Evolutionary conservation across 805 yeast species (phyloP), one percentile per base, ranked within the genome.

Genomic region (Candida broadrunensis): DNA sequence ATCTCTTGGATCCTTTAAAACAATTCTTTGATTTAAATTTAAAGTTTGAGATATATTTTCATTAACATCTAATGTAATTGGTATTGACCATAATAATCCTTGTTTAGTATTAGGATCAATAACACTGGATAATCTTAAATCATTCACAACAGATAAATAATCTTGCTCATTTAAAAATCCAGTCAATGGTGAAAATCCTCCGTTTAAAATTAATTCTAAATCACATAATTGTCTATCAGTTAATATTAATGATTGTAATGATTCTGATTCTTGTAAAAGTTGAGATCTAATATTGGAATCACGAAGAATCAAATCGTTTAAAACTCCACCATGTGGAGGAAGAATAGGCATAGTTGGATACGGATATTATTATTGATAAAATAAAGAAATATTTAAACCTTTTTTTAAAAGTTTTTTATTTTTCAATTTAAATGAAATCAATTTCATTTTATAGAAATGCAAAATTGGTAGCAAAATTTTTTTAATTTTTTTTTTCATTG

Each of bases 181-280:
- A 31, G 73, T 70, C 60, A 81, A 67, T 14, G 93, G 98, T 30
- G 97, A 88, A 63, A 90, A 90, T 4, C 97, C 97, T 63, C 98
- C 98, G 55, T 85, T 85, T 46, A 91, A 69, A 58, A 90, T 87
- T 63, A 91, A 74, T 69, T 90, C 98, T 57, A 91, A 70, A 64
- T 90, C 98, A 66, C 98, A 90, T 42, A 90, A 72, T 63, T 90
- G 97, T 61, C 98, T 84, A 47, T 81, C 91, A 25, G 95, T 83
- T 50, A 90, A 73, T 11, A 63, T 65, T 37, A 77, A 61, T n/a
- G 73, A 55, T 17, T 72, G 65, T 39, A 81, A 71, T 14, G 46
- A 45, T 15, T 54, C 41, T 12, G 65, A 45, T 65, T 88, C 93
- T 20, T 68, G 56, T 33, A 83, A 55, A 33, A 90, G 72, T 38